phyloP scores from a whole-genome alignment of 768 basidiomycete species.

The Boletus bicolor region DNA sequence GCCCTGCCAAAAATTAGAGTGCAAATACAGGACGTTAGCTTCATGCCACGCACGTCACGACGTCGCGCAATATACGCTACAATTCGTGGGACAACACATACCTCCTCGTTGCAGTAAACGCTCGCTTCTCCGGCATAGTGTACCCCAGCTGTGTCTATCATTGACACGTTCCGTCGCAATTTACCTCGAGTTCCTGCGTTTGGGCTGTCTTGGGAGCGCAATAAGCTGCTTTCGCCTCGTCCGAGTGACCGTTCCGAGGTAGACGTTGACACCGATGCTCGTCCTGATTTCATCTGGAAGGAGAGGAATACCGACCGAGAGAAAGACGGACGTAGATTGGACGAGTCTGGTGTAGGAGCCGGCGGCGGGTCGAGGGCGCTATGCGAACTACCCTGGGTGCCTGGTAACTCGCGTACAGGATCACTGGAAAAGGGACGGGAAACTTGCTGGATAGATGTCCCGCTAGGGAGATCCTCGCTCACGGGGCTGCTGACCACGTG shows the following conservation, averaged over 20 bases:
- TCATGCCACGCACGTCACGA: neutral
- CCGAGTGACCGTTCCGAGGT: conserved; percentile 11
- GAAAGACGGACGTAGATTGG: conserved; percentile 5
- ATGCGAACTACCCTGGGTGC: neutral
- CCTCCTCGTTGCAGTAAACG: conserved; percentile 52
- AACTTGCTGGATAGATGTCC: neutral
- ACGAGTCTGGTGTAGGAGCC: neutral
- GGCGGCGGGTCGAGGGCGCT: neutral
- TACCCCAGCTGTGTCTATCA: conserved; percentile 9
- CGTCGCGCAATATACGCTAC: neutral
- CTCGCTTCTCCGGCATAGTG: conserved; percentile 58
- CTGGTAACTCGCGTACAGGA: neutral
- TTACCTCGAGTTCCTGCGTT: conserved; percentile 22
- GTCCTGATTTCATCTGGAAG: conserved; percentile 16
- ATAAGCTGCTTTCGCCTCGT: neutral
- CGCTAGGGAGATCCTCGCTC: neutral
- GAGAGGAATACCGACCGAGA: conserved; percentile 15
- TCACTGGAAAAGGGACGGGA: conserved; percentile 1
- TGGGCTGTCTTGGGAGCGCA: conserved; percentile 9
- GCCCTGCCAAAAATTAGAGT: conserved; percentile 28
- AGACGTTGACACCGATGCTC: conserved; percentile 12
- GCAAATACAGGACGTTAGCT: conserved; percentile 2
- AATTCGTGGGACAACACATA: conserved; percentile 27
- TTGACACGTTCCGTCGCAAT: conserved; percentile 15
- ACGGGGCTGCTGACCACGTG: conserved; percentile 1